Base-by-base conservation (phyloP, 2,329 filamentous ascomycete species). In the Westerdykella ornata region DNA sequence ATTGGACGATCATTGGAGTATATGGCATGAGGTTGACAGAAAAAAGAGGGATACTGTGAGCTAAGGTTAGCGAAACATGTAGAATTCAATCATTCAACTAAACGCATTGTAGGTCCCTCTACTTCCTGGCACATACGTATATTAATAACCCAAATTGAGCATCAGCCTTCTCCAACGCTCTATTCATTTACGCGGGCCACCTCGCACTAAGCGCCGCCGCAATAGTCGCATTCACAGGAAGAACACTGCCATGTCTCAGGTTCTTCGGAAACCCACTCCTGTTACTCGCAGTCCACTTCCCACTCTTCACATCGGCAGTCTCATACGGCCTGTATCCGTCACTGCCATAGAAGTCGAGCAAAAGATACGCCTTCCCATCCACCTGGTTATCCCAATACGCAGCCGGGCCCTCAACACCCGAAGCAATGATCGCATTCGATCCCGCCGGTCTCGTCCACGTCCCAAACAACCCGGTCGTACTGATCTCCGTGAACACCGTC, bases 301-400 rank as follows among this genome's bases (percentile, higher is more conserved):
- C 74, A 3, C 57, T 63, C 47, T 60, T 54, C 13, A 74, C 65
- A 40, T 71, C 63, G 0, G 54, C 62, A 39, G 66, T 72, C 56
- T 73, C 68, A 44, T 72, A 76, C 14, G 74, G 74, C 18, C 66
- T 52, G 45, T 78, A 77, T 5, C 75, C 74, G 48, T 77, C 73
- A 11, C 46, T 43, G 1, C 59, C 60, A 36, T 62, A 64, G 34
- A 56, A 62, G 35, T 65, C 61, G n/a, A 78, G 52, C 38, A 77
- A 48, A 22, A 77, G 51, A 43, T 76, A 71, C n/a, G 57, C 58
- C 37, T 61, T 63, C 3, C 57, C 58, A 2, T 44, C 43, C 3
- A 59, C 54, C 36, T 52, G 47, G 26, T 65, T 65, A 33, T 65
- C 61, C 59, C 54, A 61, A 37, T 57, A 65, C 15, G 51, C 54